These are phyloP conservation scores for Arabidopsis lyrata DNA, from an alignment of 441 rosid genomes.

Conservation along the genomic window DNA sequence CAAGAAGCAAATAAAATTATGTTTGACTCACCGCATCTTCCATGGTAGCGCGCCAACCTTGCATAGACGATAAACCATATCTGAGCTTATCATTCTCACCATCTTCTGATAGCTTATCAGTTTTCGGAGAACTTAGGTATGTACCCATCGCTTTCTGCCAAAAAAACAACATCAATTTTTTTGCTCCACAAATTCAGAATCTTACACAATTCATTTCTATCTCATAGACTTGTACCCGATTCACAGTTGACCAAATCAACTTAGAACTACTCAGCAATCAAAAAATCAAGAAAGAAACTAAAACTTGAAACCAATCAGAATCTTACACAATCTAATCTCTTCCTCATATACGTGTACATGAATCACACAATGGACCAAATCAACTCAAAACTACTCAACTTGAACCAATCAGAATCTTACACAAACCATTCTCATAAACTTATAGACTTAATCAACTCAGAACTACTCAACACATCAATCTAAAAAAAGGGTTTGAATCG, in stretches of 20 bases:
- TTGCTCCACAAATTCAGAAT: background rate
- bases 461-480: constrained; percentile 4
- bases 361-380: constrained; percentile 16
- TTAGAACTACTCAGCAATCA: constrained; percentile 5
- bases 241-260: constrained; percentile 10
- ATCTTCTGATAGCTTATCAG: constrained; percentile 90
- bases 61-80: constrained; percentile 96
- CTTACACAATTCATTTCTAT: background rate
- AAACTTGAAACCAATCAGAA: constrained; percentile 8
- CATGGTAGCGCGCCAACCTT: constrained; percentile 99
- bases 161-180: constrained; percentile 9
- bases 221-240: background rate
- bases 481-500: constrained; percentile 1
- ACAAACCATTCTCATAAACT: background rate
- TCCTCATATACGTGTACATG: background rate
- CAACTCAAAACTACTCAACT: background rate
- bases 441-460: constrained; percentile 18
- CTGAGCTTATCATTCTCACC: constrained; percentile 76
- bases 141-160: constrained; percentile 69
- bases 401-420: constrained; percentile 25
- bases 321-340: constrained; percentile 5
- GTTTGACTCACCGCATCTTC: constrained; percentile 90
- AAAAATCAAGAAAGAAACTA: background rate
- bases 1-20: background rate
- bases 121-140: constrained; percentile 92